These are phyloP conservation scores for Lactarius trivialis DNA, from an alignment of 768 basidiomycete species.

Conservation along the genomic window DNA sequence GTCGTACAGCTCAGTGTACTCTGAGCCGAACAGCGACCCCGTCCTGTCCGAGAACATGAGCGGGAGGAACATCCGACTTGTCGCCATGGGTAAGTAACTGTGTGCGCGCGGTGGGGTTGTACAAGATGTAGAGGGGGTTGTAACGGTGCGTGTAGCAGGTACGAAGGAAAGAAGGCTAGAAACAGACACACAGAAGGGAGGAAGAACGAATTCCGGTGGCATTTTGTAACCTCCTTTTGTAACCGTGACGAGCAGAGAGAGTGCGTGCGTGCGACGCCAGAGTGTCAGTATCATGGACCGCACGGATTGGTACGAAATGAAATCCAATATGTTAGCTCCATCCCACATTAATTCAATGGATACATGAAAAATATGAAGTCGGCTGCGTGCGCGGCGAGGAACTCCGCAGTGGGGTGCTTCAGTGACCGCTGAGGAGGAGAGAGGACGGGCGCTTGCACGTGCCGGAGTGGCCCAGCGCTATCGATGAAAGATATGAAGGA, in stretches of 20 bases:
- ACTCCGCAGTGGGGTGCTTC: conserved; percentile 11
- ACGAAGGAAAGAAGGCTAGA: background rate
- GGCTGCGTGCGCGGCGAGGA: background rate
- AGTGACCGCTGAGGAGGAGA: background rate
- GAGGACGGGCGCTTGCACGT: conserved; percentile 4
- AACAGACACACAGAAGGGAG: background rate
- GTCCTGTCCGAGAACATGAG: conserved; percentile 60
- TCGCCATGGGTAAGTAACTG: conserved; percentile 30
- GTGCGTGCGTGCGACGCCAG: conserved; percentile 1
- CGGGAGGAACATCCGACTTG: conserved; percentile 43
- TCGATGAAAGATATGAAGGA: conserved; percentile 4
- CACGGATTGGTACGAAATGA: background rate
- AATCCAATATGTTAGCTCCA: conserved; percentile 3
- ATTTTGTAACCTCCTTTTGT: conserved; percentile 11
- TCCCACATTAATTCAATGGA: conserved; percentile 15
- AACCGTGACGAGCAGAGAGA: background rate
- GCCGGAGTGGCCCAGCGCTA: conserved; percentile 6
- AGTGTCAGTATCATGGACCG: background rate
- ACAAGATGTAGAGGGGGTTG: background rate
- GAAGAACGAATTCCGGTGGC: background rate
- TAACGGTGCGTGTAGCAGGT: background rate
- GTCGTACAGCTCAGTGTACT: conserved; percentile 58
- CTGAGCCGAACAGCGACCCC: conserved; percentile 45
- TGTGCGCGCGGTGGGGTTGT: conserved; percentile 11
- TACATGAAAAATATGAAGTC: background rate